Percentiles rank a stretch among this genome's conserved stretches.
Conservation (phyloP, 208 protist species). For the Crithidia sp. region DNA sequence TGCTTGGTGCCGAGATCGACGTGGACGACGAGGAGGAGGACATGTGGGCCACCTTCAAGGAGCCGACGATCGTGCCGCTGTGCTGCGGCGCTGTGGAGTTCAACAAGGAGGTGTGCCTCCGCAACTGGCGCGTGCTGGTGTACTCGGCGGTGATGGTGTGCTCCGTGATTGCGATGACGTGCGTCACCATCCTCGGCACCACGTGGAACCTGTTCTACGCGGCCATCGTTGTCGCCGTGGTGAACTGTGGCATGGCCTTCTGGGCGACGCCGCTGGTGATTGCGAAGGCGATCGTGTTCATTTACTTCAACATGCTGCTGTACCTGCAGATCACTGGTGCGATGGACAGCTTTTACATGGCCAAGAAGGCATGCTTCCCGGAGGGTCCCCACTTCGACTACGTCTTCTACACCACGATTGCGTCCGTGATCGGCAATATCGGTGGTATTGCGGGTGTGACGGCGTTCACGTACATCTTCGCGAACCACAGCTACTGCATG, state of each 20-base stretch:
- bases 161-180: constrained; percentile 36
- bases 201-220: constrained; percentile 30
- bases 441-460: constrained; percentile 47
- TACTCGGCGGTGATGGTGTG: constrained; percentile 51
- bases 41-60: neutral
- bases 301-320: constrained; percentile 39
- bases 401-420: constrained; percentile 60
- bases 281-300: constrained; percentile 61
- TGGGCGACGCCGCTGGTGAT: constrained; percentile 46
- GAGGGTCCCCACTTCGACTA: constrained; percentile 61
- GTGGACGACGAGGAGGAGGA: neutral
- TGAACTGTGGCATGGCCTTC: constrained; percentile 45
- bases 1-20: neutral
- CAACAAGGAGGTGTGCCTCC: constrained; percentile 53
- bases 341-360: constrained; percentile 58
- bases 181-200: constrained; percentile 35
- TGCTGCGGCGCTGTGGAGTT: constrained; percentile 50
- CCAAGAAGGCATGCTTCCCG: constrained; percentile 36
- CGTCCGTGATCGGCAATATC: constrained; percentile 40
- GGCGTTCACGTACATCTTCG: constrained; percentile 62
- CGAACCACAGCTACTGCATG: constrained; percentile 53
- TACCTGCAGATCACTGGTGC: constrained; percentile 62
- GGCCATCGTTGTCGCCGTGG: constrained; percentile 27
- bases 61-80: constrained; percentile 4
- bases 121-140: constrained; percentile 50